Evolutionary conservation across 768 basidiomycete species (phyloP), one percentile per base, ranked within the genome.

Genomic region (Hemileccinum rubropunctum): DNA sequence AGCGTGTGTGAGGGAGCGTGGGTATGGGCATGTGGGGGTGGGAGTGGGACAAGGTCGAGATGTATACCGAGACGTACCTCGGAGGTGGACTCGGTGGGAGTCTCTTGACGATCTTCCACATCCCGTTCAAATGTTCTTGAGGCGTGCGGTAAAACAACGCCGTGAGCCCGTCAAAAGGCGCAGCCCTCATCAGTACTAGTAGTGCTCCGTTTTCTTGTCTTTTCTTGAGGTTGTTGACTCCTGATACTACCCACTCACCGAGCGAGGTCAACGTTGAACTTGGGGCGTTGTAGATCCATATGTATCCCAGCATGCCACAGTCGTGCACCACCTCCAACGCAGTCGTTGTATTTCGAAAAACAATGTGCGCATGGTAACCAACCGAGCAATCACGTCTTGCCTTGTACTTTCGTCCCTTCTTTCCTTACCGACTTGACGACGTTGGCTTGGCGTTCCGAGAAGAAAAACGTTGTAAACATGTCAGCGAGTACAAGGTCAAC

Each of bases 61-160:
- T 8, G 11, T 3, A 12, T 13, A 20, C 0, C 12, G 12, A 6
- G 28, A 52, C 61, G 14, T 26, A 64, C 61, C 44, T 42, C 0
- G 53, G 50, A 18, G 59, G 61, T 4, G 61, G 46, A 17, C 26
- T 51, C 41, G 42, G 28, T 4, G 61, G 61, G 4, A 63, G 56
- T 18, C 13, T 52, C 26, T 62, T 52, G 46, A 58, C 27, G 5
- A 48, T 18, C 15, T 54, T 64, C 62, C 61, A 63, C 61, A 59
- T 64, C 20, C 14, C 42, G 27, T 63, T 63, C 27, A 63, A 12
- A 7, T 62, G 52, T 20, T 63, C 61, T 41, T 54, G 56, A 9
- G 61, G 61, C 3, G 59, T 53, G 5, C 17, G 39, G 15, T 37
- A 17, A 3, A 64, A 45, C 2, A 63, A 17, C 3, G 56, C 49